Evolutionary conservation across 306 rosid genomes (phyloP).

Genomic region (Chamaecrista fasciculata): DNA sequence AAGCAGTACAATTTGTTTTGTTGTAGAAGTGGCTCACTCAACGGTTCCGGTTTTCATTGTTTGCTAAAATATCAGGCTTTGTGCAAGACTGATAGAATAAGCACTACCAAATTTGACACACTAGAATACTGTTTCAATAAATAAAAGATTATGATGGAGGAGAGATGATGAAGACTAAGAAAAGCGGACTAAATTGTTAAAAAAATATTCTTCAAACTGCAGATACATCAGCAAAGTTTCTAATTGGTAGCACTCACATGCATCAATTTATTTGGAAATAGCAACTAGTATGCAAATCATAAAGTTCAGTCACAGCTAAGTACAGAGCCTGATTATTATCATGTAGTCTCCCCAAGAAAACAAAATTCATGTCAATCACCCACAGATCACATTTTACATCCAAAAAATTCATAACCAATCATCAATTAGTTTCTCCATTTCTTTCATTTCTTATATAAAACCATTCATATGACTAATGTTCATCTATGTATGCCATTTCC

Average conservation of each 20-base stretch:
- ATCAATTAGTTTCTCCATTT: background rate
- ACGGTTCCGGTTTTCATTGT: too few species aligned
- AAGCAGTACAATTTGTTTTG: too few species aligned
- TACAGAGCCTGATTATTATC: background rate
- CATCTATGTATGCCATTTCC: background rate
- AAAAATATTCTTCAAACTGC: background rate
- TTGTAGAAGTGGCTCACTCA: too few species aligned
- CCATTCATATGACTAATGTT: background rate
- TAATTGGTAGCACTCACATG: constrained; percentile 8
- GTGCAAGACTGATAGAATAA: too few species aligned
- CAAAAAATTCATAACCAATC: background rate
- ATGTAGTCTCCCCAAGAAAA: background rate
- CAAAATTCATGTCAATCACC: background rate
- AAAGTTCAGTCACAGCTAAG: background rate
- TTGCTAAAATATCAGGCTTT: too few species aligned
- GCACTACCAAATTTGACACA: too few species aligned
- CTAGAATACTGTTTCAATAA: too few species aligned
- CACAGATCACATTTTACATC: background rate
- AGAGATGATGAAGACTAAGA: too few species aligned
- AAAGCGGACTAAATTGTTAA: too few species aligned
- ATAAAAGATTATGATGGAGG: too few species aligned
- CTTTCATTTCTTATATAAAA: background rate
- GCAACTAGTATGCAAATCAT: background rate
- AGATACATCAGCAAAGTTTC: background rate
- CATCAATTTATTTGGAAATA: constrained; percentile 21